Evolutionary conservation across 2,329 filamentous ascomycete species (phyloP), one percentile per base, ranked within the genome.

Genomic region (Penicillium sp.): DNA sequence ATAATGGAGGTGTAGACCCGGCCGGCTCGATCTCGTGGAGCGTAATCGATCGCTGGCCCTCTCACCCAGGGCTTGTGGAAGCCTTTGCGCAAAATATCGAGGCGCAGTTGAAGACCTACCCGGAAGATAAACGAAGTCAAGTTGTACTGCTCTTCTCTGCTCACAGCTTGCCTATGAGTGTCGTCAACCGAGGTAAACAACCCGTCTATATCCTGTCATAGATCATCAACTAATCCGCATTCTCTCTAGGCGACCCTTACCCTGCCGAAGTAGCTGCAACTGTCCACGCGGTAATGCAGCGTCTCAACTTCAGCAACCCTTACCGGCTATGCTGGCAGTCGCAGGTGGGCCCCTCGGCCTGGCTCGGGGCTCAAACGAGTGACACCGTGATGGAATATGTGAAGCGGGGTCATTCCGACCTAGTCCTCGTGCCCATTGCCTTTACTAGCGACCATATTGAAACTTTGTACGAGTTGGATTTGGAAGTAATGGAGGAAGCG

Each of bases 381-480:
- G 80, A 83, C 50, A 90, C 89, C 0, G 92, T 98, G 8, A 80
- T 89, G 59, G 76, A 87, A 43, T 93, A 95, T 60, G 80, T 96
- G 50, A 79, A 84, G 59, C 88, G 92, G 65, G 92, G 90, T 1
- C 85, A 95, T 58, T 94, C 82, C 38, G 88, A 98, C 59, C 73
- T 98, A 37, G 74, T 95, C 1, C 73, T 98, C 5, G 87, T 98
- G 39, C 92, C 92, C 0, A 93, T 98, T 49, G 92, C 92, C 4
- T 98, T 98, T 62, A 98, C 92, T 0, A 94, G 86, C n/a, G 92
- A 98, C 57, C 92, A 98, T 61, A 98, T 98, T 51, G 92, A 98
- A 69, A 98, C 92, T 0, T 72, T 98, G 1, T 96, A 83, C 61
- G 92, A 98, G 65, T 71, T 98, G 35, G 92, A 98, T 62, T 75